Conservation (phyloP, 768 basidiomycete species). For the Xerocomus brunneocitrinus region DNA sequence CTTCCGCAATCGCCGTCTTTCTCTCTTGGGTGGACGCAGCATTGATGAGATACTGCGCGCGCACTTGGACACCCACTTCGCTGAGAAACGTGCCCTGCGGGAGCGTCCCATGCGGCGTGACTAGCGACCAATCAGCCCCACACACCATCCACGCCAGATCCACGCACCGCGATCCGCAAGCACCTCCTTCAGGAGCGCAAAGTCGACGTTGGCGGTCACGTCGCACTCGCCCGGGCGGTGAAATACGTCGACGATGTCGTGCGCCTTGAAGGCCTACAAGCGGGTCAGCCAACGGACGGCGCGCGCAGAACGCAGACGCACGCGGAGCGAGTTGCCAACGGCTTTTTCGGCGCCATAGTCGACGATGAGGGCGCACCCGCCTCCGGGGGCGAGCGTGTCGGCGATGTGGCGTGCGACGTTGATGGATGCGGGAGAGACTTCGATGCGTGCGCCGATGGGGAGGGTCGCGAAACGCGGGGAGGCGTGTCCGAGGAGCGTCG, state of each 20-base stretch:
- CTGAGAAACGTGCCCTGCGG: constrained; percentile 73
- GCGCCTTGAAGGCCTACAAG: constrained; percentile 80
- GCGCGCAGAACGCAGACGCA: constrained; percentile 34
- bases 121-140: constrained; percentile 22
- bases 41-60: constrained; percentile 59
- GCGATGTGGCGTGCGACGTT: constrained; percentile 66
- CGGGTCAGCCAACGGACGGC: background rate
- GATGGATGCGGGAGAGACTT: constrained; percentile 73
- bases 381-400: constrained; percentile 44
- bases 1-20: constrained; percentile 48
- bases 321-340: constrained; percentile 75
- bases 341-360: constrained; percentile 82
- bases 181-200: constrained; percentile 80
- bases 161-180: constrained; percentile 57
- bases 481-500: constrained; percentile 54
- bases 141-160: background rate
- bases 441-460: constrained; percentile 68
- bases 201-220: constrained; percentile 96
- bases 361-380: constrained; percentile 71
- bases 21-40: constrained; percentile 48
- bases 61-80: constrained; percentile 68
- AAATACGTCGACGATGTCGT: constrained; percentile 82
- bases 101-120: constrained; percentile 59
- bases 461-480: constrained; percentile 67
- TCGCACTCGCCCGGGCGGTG: constrained; percentile 83